Evolutionary conservation across 176 grass and related monocot species (phyloP), one percentile per base, ranked within the genome.

Genomic region (Metroxylon sagu): DNA sequence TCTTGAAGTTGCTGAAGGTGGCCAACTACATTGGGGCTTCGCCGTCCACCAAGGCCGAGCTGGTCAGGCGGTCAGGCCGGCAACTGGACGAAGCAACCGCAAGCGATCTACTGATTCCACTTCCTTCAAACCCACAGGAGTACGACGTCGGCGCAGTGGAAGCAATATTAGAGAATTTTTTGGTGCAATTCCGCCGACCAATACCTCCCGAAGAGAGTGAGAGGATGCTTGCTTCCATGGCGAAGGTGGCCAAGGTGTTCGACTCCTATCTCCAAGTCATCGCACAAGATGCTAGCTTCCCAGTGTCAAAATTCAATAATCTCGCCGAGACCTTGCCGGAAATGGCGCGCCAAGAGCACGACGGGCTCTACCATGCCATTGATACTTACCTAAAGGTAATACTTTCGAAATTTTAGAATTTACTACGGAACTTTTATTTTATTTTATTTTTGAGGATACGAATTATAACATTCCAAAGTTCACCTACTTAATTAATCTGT

Each of bases 321-420:
- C 78, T 97, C 10, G 76, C 70, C 18, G 81, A 97, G 56, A 64
- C 83, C 53, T 78, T 97, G 57, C 87, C 92, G 27, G 87, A 85
- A 16, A 77, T 91, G 18, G 80, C 84, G 48, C 76, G 92, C 16
- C 64, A 53, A 18, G 49, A 88, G 51, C 92, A 97, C 54, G 78
- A 85, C 52, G 78, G 75, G 17, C 75, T 97, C 62, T 97, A 97
- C 66, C 25, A 71, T 60, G 92, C 92, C 43, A 88, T 97, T 56
- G 84, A 97, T 73, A 50, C 81, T 29, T 97, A 91, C 19, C 84
- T 97, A 54, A 91, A 80, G 78, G 92, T 83, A 58, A 76, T 53
- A 3, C 16, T 6, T 68, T 56, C 26, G 16, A 54, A 0, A 16
- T 30, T 16, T 52, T 31, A 53, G n/a, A n/a, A n/a, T n/a, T n/a